phyloP scores from a whole-genome alignment of 106 monocot species.

The Dioscorea dumetorum region DNA sequence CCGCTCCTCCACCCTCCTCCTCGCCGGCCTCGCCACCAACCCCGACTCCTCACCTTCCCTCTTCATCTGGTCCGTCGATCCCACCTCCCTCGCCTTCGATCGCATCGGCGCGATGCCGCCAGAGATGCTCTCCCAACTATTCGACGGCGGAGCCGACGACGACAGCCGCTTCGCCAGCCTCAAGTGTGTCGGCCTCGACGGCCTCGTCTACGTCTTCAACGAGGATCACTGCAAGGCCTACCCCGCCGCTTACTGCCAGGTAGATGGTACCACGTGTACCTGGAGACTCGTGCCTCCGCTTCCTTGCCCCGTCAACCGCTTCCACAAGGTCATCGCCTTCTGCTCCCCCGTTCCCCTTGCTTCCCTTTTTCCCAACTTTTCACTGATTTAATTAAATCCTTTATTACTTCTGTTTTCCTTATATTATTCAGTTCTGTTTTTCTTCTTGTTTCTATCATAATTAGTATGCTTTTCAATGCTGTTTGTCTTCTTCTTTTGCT shows the following conservation, averaged over 20 bases:
- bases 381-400: too few relatives aligned
- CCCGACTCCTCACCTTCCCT: conserved; percentile 12
- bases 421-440: too few relatives aligned
- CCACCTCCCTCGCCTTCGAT: neutral
- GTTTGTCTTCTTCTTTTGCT: too few relatives aligned
- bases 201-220: conserved; percentile 52
- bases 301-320: conserved; percentile 26
- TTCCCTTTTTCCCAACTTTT: too few relatives aligned
- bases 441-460: too few relatives aligned
- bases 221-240: conserved; percentile 44
- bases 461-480: too few relatives aligned
- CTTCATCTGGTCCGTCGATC: conserved; percentile 36
- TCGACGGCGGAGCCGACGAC: conserved; percentile 35
- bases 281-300: conserved; percentile 47
- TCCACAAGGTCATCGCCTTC: conserved; percentile 54
- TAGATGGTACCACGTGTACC: conserved; percentile 5
- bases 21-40: conserved; percentile 35
- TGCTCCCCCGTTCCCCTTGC: conserved; percentile 31
- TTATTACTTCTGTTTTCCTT: too few relatives aligned
- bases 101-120: conserved; percentile 41
- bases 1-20: conserved; percentile 25
- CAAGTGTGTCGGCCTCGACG: conserved; percentile 48
- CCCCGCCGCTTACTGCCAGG: conserved; percentile 11
- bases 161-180: conserved; percentile 49
- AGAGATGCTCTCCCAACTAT: conserved; percentile 25